Base-by-base conservation (phyloP, 306 rosid genomes). In the Dalbergia cultrata region DNA sequence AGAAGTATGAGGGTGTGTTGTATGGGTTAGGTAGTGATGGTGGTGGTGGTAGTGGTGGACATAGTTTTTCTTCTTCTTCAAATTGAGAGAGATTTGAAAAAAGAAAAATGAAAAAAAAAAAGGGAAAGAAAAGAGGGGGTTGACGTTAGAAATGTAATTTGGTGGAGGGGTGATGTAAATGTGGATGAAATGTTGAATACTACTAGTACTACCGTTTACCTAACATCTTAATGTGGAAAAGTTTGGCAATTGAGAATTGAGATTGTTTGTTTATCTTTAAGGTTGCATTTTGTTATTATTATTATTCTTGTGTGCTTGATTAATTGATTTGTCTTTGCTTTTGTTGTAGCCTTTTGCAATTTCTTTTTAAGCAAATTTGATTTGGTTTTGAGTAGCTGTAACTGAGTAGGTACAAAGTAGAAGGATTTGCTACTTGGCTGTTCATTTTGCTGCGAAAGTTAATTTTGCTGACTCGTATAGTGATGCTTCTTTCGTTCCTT, bases 1-100 rank as follows among this genome's bases (percentile, higher is more conserved):
- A 83, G 81, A 86, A 72, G 67, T 88, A 88, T 83, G 87, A 88
- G 5, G 91, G 91, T 69, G 88, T 88, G 9, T 88, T 88, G 85
- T 88, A 81, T 54, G 91, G 91, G 5, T 84, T 88, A 81, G 91
- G 91, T 37, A 37, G 41, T 37, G 41, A 7, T 37, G 41, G 41
- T 3, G 8, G 41, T 37, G 41, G 41, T 7, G 7, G 59, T n/a
- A 16, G 59, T 54, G 60, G 60, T 1, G 60, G 60, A 5, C 18
- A 52, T 52, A 52, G 58, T n/a, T 52, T 18, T 52, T 13, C 5
- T 52, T 16, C 53, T 47, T 7, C 19, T 54, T 6, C 53, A 53
- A 78, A 77, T 62, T 88, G 81, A 88, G 31, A 39, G 49, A n/a
- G 13, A 0, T 12, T 47, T 10, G 53, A 14, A 47, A 47, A 6